A percentile compares a stretch with the other conserved stretches of the same genome.
These are phyloP conservation scores for Fusarium tanahbumbuense DNA, from an alignment of 2,329 filamentous ascomycete genomes.

Conservation along the genomic window DNA sequence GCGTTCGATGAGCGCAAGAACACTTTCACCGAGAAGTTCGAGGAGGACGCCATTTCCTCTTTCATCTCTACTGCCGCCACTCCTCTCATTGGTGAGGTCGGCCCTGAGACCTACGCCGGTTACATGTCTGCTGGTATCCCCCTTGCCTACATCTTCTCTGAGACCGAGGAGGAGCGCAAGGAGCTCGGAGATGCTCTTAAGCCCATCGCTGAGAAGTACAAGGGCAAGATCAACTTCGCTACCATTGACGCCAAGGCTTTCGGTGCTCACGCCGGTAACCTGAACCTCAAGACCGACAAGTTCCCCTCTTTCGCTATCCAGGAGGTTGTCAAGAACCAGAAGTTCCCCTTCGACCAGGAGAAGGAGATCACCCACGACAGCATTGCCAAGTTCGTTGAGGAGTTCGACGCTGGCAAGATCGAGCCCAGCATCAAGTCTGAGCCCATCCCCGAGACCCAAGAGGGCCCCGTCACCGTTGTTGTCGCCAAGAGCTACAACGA, in stretches of 20 bases:
- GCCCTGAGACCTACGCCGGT: conserved; percentile 92
- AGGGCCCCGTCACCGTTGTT: conserved; percentile 86
- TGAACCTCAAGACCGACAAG: conserved; percentile 94
- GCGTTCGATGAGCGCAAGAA: conserved; percentile 96
- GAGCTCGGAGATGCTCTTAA: conserved; percentile 81
- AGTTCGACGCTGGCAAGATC: conserved; percentile 87
- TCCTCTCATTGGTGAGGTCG: conserved; percentile 93
- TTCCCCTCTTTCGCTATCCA: conserved; percentile 99
- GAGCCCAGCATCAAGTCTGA: conserved; percentile 99
- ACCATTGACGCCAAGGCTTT: conserved; percentile 96
- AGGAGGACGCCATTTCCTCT: conserved; percentile 79
- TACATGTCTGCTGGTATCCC: conserved; percentile 96
- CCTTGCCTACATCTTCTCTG: conserved; percentile 97
- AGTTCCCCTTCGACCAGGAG: conserved; percentile 92
- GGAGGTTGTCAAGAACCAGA: conserved; percentile 93
- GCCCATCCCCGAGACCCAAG: conserved; percentile 92
- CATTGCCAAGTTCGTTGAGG: conserved; percentile 85
- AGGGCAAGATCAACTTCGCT: conserved; percentile 96
- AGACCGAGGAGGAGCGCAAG: conserved; percentile 89
- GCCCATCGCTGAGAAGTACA: conserved; percentile 89
- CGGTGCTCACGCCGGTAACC: conserved; percentile 93
- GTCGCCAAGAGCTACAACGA: conserved; percentile 96
- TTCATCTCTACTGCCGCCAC: conserved; percentile 89
- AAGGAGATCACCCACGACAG: conserved; percentile 78
- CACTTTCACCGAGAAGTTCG: conserved; percentile 82